Conservation (phyloP, 352 stramenopile genomes). For the Thraustochytrium sp. region DNA sequence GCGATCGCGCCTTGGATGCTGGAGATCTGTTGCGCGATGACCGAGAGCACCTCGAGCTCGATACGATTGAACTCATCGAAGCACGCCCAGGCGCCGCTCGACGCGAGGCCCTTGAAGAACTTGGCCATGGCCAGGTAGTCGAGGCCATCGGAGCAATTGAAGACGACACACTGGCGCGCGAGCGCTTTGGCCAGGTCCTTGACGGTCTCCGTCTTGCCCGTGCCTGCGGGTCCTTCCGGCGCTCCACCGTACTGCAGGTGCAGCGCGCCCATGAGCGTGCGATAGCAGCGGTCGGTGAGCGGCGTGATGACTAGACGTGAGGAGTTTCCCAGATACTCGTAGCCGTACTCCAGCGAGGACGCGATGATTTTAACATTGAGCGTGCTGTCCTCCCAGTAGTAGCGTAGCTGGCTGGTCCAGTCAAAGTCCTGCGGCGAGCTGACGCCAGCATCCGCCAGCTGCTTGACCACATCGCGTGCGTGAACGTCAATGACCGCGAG, state of each 20-base stretch:
- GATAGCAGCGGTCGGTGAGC: constrained; percentile 98
- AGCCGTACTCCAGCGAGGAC: constrained; percentile 35
- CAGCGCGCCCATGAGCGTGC: constrained; percentile 87
- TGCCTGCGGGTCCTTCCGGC: constrained; percentile 64
- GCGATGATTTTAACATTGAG: constrained; percentile 55
- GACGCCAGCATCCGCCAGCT: constrained; percentile 68
- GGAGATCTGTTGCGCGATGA: constrained; percentile 99
- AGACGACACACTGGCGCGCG: constrained; percentile 98
- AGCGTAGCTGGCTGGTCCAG: constrained; percentile 98
- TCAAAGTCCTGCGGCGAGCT: constrained; percentile 75
- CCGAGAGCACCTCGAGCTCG: constrained; percentile 96
- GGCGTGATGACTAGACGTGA: constrained; percentile 98
- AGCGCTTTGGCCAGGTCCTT: constrained; percentile 97
- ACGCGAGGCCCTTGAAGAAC: constrained; percentile 98
- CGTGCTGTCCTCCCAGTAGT: constrained; percentile 76
- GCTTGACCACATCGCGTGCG: constrained; percentile 88
- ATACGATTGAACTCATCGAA: constrained; percentile 99
- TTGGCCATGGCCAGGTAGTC: constrained; percentile 99
- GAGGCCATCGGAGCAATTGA: constrained; percentile 99
- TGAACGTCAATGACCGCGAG: constrained; percentile 99
- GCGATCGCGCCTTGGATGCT: constrained; percentile 94
- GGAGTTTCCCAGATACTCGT: constrained; percentile 92
- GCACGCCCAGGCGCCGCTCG: constrained; percentile 98
- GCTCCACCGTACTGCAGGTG: constrained; percentile 85
- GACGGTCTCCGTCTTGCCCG: constrained; percentile 99